These are phyloP conservation scores for Poteriospumella lacustris DNA, from an alignment of 108 stramenopile genomes.

Conservation along the genomic window DNA sequence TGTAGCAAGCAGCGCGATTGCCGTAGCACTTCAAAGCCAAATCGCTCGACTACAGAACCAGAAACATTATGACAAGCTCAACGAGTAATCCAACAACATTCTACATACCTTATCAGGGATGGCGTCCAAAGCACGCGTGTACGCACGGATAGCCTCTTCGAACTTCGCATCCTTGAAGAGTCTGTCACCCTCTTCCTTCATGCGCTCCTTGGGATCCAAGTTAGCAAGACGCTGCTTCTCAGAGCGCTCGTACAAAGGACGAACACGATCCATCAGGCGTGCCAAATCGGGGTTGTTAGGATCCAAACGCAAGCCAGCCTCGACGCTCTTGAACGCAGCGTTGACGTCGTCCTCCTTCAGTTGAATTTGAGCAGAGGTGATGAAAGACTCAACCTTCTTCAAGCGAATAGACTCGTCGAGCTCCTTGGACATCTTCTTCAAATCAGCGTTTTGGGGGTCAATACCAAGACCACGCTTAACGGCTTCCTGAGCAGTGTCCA, in stretches of 20 bases:
- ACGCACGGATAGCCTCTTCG: constrained; percentile 78
- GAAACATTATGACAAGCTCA: background rate
- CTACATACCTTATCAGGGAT: constrained; percentile 53
- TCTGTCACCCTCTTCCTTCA: constrained; percentile 92
- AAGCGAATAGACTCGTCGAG: constrained; percentile 57
- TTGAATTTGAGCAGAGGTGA: constrained; percentile 75
- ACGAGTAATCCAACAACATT: background rate
- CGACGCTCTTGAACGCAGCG: constrained; percentile 78
- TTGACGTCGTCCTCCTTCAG: constrained; percentile 75
- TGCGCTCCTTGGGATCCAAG: constrained; percentile 68
- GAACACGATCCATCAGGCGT: constrained; percentile 63
- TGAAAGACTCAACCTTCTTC: constrained; percentile 75
- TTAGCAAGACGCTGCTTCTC: constrained; percentile 74
- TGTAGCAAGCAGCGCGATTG: constrained; percentile 98
- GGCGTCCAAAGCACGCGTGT: constrained; percentile 85
- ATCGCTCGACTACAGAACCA: constrained; percentile 45
- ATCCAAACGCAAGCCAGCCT: constrained; percentile 80
- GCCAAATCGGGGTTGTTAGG: constrained; percentile 85
- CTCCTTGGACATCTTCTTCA: constrained; percentile 67
- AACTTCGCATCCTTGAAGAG: constrained; percentile 72
- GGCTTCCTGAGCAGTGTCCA: constrained; percentile 24
- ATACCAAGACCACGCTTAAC: constrained; percentile 28
- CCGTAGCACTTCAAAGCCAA: constrained; percentile 86
- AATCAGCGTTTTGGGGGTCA: constrained; percentile 63
- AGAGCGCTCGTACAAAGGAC: constrained; percentile 79